Evolutionary conservation across 805 yeast genomes (phyloP).

Genomic region (Kluyveromyces siamensis): DNA sequence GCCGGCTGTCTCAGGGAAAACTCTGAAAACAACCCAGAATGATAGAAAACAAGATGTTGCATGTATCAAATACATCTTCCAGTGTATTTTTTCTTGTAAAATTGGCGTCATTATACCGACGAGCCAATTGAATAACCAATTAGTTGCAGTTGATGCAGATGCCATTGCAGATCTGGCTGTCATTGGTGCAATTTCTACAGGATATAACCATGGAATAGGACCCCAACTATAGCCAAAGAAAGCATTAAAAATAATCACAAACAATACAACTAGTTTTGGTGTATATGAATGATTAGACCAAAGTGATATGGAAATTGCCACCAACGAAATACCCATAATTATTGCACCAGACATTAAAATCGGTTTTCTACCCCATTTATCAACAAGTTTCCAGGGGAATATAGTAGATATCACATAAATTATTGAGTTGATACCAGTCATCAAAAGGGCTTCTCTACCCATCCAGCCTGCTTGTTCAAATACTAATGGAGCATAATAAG

Average conservation of each 20-base stretch:
- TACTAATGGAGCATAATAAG: conserved; percentile 88
- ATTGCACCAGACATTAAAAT: conserved; percentile 70
- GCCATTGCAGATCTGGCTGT: conserved; percentile 85
- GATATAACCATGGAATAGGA: conserved; percentile 85
- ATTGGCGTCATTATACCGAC: conserved; percentile 92
- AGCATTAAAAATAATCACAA: conserved; percentile 74
- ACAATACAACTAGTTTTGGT: conserved; percentile 61
- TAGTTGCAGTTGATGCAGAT: conserved; percentile 81
- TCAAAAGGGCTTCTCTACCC: conserved; percentile 76
- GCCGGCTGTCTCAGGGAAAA: conserved; percentile 89
- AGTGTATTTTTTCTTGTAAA: conserved; percentile 61
- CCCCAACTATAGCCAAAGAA: conserved; percentile 91
- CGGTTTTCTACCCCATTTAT: conserved; percentile 87
- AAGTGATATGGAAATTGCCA: conserved; percentile 53
- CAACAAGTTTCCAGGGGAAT: conserved; percentile 89
- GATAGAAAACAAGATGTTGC: conserved; percentile 70
- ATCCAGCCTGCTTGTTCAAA: conserved; percentile 94
- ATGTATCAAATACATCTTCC: conserved; percentile 78
- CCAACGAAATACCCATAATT: conserved; percentile 66
- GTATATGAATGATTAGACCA: conserved; percentile 43
- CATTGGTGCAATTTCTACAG: conserved; percentile 79
- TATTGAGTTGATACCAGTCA: conserved; percentile 76
- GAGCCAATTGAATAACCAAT: conserved; percentile 86
- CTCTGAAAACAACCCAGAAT: conserved; percentile 57
- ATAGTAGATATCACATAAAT: conserved; percentile 58